Conservation (phyloP, 495 filamentous ascomycete genomes). For the Clohesyomyces aquaticus region DNA sequence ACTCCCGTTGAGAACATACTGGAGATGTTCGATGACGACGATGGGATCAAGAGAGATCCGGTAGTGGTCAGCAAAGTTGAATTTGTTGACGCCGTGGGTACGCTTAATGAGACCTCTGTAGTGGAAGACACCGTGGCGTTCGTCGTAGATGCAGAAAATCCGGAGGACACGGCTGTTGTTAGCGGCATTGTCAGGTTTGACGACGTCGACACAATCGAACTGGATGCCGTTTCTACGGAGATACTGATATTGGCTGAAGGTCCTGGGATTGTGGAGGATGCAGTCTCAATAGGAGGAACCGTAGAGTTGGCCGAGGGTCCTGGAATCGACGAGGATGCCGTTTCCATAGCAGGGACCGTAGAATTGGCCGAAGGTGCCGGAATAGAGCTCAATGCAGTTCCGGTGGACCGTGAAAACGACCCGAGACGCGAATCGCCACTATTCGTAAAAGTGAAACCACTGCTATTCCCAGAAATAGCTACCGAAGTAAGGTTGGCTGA, state of each 20-base stretch:
- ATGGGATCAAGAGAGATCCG: neutral
- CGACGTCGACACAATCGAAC: too few relatives aligned
- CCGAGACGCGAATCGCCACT: neutral
- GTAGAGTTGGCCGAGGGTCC: neutral
- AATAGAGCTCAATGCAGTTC: slow-evolving; percentile 11
- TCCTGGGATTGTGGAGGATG: neutral
- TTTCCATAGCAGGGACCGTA: slow-evolving; percentile 6
- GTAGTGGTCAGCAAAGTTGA: neutral
- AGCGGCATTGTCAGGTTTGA: neutral
- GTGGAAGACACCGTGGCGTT: too few relatives aligned
- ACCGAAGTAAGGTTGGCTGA: slow-evolving; percentile 4
- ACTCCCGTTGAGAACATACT: neutral
- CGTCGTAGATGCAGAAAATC: too few relatives aligned
- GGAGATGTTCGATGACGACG: neutral
- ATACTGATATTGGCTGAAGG: too few relatives aligned
- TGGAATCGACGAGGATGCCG: neutral
- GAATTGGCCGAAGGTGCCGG: slow-evolving; percentile 10
- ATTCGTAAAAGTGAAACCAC: neutral
- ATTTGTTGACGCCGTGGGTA: slow-evolving; percentile 1
- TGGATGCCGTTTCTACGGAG: too few relatives aligned
- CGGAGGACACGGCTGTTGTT: too few relatives aligned
- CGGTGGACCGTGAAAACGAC: too few relatives aligned
- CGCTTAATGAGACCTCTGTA: neutral
- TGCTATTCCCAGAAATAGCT: slow-evolving; percentile 1
- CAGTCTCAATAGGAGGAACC: slow-evolving; percentile 7